Evolutionary conservation across 192 early-diverging fungal genomes (phyloP).

Genomic region (Coemansia sp.): DNA sequence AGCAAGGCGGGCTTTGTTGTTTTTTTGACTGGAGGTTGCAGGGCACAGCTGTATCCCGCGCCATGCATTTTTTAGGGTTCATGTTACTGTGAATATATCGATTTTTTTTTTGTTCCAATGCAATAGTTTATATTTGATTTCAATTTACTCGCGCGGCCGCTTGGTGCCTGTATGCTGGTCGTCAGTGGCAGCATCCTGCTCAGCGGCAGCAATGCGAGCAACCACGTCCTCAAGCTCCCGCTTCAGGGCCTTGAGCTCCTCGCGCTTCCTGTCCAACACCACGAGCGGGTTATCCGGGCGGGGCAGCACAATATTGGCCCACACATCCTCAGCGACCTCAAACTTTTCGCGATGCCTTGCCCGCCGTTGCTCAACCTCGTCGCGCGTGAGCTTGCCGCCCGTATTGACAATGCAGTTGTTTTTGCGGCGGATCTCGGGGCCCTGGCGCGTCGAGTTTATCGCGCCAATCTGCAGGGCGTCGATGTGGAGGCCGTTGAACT

Average conservation of each 20-base stretch:
- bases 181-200: neutral
- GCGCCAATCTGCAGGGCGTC: slow-evolving; percentile 84
- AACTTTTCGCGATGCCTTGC: slow-evolving; percentile 75
- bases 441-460: slow-evolving; percentile 80
- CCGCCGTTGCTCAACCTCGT: slow-evolving; percentile 69
- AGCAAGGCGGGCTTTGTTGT: too few species aligned
- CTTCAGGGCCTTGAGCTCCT: slow-evolving; percentile 59
- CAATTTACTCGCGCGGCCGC: slow-evolving; percentile 36
- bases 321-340: slow-evolving; percentile 68
- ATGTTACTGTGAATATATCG: neutral
- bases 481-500: slow-evolving; percentile 91
- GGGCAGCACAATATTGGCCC: slow-evolving; percentile 70
- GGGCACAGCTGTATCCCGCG: neutral
- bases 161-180: slow-evolving; percentile 14
- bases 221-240: slow-evolving; percentile 61
- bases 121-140: neutral
- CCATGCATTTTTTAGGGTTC: neutral
- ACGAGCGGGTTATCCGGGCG: slow-evolving; percentile 63
- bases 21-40: neutral
- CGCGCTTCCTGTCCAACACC: slow-evolving; percentile 62
- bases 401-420: slow-evolving; percentile 95
- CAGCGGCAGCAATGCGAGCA: slow-evolving; percentile 50
- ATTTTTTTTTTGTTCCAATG: too few species aligned
- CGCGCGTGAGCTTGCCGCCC: slow-evolving; percentile 73
- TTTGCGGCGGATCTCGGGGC: slow-evolving; percentile 83